phyloP scores from a whole-genome alignment of 1,139 yeast species.

The Sugiyamaella paludigena region DNA sequence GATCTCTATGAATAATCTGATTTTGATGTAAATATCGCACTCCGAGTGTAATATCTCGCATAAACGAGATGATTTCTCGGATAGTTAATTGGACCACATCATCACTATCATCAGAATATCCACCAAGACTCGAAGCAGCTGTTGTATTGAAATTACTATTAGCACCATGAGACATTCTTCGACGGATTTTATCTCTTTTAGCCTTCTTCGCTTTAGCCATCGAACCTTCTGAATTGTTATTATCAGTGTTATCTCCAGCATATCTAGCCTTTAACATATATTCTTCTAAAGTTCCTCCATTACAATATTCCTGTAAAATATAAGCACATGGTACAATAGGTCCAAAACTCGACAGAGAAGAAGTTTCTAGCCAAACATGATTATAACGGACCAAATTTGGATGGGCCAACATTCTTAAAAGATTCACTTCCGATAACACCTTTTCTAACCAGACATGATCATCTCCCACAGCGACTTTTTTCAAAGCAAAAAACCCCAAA shows the following conservation, averaged over 20 bases:
- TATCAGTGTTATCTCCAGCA: conserved; percentile 1
- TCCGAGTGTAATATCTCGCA: conserved; percentile 66
- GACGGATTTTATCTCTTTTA: conserved; percentile 20
- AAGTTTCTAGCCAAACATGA: conserved; percentile 88
- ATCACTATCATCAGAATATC: conserved; percentile 9
- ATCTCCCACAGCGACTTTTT: conserved; percentile 80
- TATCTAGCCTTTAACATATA: conserved; percentile 37
- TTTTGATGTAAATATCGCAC: conserved; percentile 67
- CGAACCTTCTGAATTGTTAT: conserved; percentile 1
- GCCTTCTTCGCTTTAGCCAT: conserved; percentile 2
- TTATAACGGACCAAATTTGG: conserved; percentile 76
- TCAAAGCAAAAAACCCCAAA: conserved; percentile 77
- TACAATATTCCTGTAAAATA: conserved; percentile 81
- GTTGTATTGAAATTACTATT: too few species aligned
- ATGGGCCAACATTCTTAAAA: conserved; percentile 50
- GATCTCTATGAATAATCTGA: conserved; percentile 79
- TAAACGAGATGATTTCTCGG: conserved; percentile 59
- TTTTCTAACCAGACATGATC: conserved; percentile 63
- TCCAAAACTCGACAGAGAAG: conserved; percentile 55
- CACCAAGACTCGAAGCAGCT: not conserved
- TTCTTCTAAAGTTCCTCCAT: conserved; percentile 82
- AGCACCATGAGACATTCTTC: conserved; percentile 11
- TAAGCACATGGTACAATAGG: conserved; percentile 77
- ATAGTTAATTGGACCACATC: conserved; percentile 37
- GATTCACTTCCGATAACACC: conserved; percentile 74